Percentiles rank a stretch among this genome's conserved stretches.
Conservation (phyloP, 345 rosid species). For the Citrus glauca region DNA sequence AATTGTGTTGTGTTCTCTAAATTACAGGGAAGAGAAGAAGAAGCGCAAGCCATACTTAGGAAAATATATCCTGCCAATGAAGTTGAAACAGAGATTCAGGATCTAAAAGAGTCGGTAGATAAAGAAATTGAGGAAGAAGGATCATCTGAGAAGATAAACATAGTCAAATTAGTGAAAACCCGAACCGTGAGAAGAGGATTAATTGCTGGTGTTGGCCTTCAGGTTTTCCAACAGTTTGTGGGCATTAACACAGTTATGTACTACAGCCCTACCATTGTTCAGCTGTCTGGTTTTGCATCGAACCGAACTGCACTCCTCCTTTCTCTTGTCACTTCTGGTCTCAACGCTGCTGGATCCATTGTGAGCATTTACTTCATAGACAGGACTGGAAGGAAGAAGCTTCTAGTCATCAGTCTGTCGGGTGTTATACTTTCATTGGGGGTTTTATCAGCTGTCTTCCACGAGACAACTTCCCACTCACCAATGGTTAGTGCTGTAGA, state of each 20-base stretch:
- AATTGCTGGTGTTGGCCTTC: constrained; percentile 79
- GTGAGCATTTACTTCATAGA: constrained; percentile 74
- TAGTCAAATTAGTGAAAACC: constrained; percentile 46
- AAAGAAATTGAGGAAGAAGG: constrained; percentile 53
- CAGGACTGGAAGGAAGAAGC: constrained; percentile 78
- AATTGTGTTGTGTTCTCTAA: neutral
- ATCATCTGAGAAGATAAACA: constrained; percentile 50
- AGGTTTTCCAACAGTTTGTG: constrained; percentile 82
- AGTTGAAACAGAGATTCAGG: constrained; percentile 59
- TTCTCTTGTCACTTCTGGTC: constrained; percentile 65
- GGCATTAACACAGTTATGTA: constrained; percentile 95
- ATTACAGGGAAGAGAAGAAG: constrained; percentile 70
- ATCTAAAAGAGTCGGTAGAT: constrained; percentile 65
- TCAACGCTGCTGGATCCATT: constrained; percentile 68
- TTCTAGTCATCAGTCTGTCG: constrained; percentile 51
- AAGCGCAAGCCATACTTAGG: constrained; percentile 56
- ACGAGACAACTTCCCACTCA: constrained; percentile 50
- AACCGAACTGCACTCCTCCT: constrained; percentile 78
- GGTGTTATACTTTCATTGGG: constrained; percentile 67
- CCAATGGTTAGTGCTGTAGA: constrained; percentile 39
- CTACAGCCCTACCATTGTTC: constrained; percentile 82
- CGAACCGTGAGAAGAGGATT: constrained; percentile 77
- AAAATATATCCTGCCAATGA: constrained; percentile 55
- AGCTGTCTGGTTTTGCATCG: constrained; percentile 81
- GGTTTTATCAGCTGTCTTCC: constrained; percentile 58